Percentiles rank a stretch among this genome's conserved stretches.
phyloP scores from a whole-genome alignment of 331 rosid species.

The Spiraea crenata region DNA sequence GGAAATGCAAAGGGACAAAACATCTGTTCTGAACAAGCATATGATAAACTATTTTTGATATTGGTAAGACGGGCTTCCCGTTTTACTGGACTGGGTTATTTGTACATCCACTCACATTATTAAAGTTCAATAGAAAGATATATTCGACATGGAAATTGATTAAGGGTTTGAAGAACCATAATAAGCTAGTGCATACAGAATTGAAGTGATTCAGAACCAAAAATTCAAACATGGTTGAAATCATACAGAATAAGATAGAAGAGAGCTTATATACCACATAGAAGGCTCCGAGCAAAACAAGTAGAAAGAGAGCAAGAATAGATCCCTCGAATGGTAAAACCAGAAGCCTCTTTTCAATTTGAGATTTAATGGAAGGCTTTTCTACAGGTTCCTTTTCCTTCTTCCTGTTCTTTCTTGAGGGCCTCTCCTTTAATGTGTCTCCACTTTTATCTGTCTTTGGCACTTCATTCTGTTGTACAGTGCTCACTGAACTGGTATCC shows the following conservation, averaged over 20 bases:
- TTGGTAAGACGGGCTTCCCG: neutral
- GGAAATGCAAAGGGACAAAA: neutral
- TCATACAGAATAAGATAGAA: slow-evolving; percentile 9
- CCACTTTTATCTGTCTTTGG: slow-evolving; percentile 67
- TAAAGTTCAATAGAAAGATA: neutral
- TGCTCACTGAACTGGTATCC: slow-evolving; percentile 52
- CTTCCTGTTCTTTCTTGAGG: slow-evolving; percentile 68
- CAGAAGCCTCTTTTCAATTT: slow-evolving; percentile 73
- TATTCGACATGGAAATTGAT: neutral
- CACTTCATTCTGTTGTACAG: slow-evolving; percentile 40
- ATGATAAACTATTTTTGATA: neutral
- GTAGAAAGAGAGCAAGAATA: slow-evolving; percentile 71
- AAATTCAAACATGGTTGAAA: slow-evolving; percentile 6
- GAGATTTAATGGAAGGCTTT: slow-evolving; percentile 67
- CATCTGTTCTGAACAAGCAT: neutral
- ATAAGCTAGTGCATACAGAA: slow-evolving; percentile 13
- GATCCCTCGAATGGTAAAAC: slow-evolving; percentile 92
- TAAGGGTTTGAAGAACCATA: slow-evolving; percentile 15
- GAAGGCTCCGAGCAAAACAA: slow-evolving; percentile 88
- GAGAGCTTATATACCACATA: slow-evolving; percentile 73
- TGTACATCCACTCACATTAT: neutral
- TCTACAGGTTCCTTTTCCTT: slow-evolving; percentile 81
- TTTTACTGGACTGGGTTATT: neutral
- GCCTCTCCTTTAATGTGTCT: slow-evolving; percentile 69
- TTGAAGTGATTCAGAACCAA: neutral